Evolutionary conservation across 176 grass and related monocot species (phyloP), one percentile per base, ranked within the genome.

Genomic region (Secale cereale): DNA sequence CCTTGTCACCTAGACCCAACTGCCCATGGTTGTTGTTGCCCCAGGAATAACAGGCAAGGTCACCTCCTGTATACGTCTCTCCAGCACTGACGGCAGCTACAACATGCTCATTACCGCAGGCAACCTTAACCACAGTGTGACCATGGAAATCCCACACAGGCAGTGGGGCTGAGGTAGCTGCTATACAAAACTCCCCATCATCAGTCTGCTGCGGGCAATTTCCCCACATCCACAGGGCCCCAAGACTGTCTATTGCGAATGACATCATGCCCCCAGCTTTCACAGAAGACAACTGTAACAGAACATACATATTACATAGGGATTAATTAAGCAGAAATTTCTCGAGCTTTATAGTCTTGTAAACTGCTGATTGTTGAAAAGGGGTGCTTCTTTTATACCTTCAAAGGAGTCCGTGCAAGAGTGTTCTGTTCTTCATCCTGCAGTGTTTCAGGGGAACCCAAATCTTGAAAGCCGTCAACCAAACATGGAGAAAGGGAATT

Each of bases 211-310:
- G 88, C 7, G 90, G 97, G 54, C 90, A 96, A 41, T 94, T 93
- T 45, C 97, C 93, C 97, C 93, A 99, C 81, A 96, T 96, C 97
- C 97, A 99, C 32, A 99, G 76, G 82, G 93, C 83, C 28, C 93
- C 97, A 31, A 96, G 88, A 90, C 56, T 91, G 82, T 99, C 97
- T 86, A 99, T 99, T 65, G 93, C 97, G 78, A 99, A 90, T 65
- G 97, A 99, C 93, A 96, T 99, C 97, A 99, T 96, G 76, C 93
- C 97, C 72, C 97, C 97, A 85, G 97, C 97, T 82, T 87, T 94
- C 59, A 96, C 90, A 82, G 93, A 79, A 87, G 83, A 86, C 65
- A 99, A 86, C 97, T 99, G 54, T 36, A 88, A 48, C 70, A 64
- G 54, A 88, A 64, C 76, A 82, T 27, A 56, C 22, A 81, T 33